Percentiles rank a stretch among this genome's conserved stretches.
These are phyloP conservation scores for Scolecobasidium constrictum DNA, from an alignment of 2,329 filamentous ascomycete genomes.

Conservation along the genomic window DNA sequence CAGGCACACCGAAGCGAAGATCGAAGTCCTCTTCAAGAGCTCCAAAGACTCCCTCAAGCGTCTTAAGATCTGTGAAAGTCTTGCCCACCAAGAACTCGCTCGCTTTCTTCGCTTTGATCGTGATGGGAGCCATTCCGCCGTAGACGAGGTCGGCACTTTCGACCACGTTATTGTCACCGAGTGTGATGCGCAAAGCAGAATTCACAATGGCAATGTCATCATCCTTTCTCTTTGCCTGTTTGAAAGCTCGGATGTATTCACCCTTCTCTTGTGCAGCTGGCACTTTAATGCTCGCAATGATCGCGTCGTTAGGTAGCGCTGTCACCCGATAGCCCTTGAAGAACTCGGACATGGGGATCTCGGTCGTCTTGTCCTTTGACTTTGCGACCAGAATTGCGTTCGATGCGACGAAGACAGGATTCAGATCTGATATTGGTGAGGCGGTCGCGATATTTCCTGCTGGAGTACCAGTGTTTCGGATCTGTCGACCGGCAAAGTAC, in stretches of 20 bases:
- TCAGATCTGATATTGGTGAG: slow-evolving; percentile 91
- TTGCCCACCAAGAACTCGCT: slow-evolving; percentile 66
- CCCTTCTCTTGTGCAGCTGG: slow-evolving; percentile 63
- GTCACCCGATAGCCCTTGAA: slow-evolving; percentile 88
- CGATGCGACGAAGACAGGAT: slow-evolving; percentile 83
- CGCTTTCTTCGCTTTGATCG: slow-evolving; percentile 73
- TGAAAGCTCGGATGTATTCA: slow-evolving; percentile 83
- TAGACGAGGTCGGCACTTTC: slow-evolving; percentile 73
- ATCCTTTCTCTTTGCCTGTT: slow-evolving; percentile 93
- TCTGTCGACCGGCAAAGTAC: slow-evolving; percentile 91
- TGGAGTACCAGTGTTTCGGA: slow-evolving; percentile 93
- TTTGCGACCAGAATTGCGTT: slow-evolving; percentile 74
- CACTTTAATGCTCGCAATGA: slow-evolving; percentile 81
- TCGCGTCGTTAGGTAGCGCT: slow-evolving; percentile 66
- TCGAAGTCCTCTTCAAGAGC: slow-evolving; percentile 85
- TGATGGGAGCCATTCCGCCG: slow-evolving; percentile 89
- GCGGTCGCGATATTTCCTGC: slow-evolving; percentile 91
- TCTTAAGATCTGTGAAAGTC: slow-evolving; percentile 67
- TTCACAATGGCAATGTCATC: slow-evolving; percentile 98
- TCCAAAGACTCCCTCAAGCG: slow-evolving; percentile 81
- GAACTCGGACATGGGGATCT: slow-evolving; percentile 87
- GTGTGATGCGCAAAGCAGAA: slow-evolving; percentile 63
- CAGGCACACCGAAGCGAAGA: slow-evolving; percentile 79
- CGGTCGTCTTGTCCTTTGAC: slow-evolving; percentile 58
- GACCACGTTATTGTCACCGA: slow-evolving; percentile 60